Percentiles rank a stretch among this genome's conserved stretches.
These are phyloP conservation scores for Alternaria panax DNA, from an alignment of 2,329 filamentous ascomycete species.

Conservation along the genomic window DNA sequence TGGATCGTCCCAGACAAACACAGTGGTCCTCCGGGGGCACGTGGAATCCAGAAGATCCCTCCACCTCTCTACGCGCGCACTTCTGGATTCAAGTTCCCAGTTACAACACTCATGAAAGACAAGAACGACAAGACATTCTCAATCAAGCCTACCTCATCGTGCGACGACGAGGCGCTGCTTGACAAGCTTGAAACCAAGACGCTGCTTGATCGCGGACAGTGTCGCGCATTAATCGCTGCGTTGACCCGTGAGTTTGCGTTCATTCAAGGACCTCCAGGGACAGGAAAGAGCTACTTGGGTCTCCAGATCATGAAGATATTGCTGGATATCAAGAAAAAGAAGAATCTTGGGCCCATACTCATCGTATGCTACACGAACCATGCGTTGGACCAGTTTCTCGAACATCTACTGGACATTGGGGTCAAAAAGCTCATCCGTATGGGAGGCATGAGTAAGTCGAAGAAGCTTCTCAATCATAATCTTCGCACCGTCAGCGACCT, in stretches of 20 bases:
- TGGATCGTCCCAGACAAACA: conserved; percentile 35
- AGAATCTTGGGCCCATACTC: conserved; percentile 56
- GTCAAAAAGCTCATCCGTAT: conserved; percentile 66
- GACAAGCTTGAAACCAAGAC: conserved; percentile 20
- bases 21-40: neutral
- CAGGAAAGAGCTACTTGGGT: conserved; percentile 71
- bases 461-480: conserved; percentile 59
- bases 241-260: conserved; percentile 64
- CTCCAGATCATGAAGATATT: conserved; percentile 65
- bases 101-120: conserved; percentile 26
- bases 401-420: conserved; percentile 62
- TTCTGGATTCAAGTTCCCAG: conserved; percentile 28
- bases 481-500: conserved; percentile 48
- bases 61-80: conserved; percentile 36
- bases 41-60: conserved; percentile 25
- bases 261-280: conserved; percentile 75
- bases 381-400: conserved; percentile 65
- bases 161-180: conserved; percentile 25
- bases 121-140: neutral
- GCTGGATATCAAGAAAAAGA: conserved; percentile 52
- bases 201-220: conserved; percentile 60
- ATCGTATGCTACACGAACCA: conserved; percentile 60
- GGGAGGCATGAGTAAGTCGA: conserved; percentile 65
- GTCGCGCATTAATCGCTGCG: conserved; percentile 61
- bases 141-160: conserved; percentile 20